Evolutionary conservation across 345 rosid species (phyloP), one percentile per base, ranked within the genome.

Genomic region (Murraya koenigii): DNA sequence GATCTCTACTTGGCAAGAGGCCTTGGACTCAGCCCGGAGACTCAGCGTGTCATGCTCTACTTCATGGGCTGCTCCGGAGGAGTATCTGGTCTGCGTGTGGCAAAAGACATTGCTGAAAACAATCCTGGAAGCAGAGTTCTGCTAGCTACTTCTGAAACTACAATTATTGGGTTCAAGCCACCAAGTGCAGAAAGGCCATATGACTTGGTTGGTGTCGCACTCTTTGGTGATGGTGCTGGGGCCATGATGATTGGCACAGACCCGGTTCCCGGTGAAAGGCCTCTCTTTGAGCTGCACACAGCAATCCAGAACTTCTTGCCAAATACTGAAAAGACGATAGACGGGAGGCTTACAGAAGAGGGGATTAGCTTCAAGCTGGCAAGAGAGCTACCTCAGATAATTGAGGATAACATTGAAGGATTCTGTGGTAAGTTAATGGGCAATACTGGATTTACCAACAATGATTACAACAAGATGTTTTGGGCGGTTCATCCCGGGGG

Each of bases 401-500:
- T 96, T 20, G 98, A 96, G 84, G 98, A 91, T 71, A 86, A 92
- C 78, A 85, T 96, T 38, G 94, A 92, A 77, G 86, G 80, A n/a
- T 96, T 96, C 88, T 94, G 99, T 67, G 69, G 69, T 6, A 90
- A 87, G 79, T 80, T 96, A 59, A 88, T 90, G 89, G 85, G 68
- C 38, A 79, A 79, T 59, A 83, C 81, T 0, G 90, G 89, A 30
- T 59, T 90, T 13, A 75, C 84, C 17, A 66, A 86, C 14, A 75
- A 82, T 62, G 93, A 90, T 71, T 96, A 92, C 55, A 91, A 92
- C 83, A 84, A 87, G 74, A 64, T 96, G 79, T 96, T 94, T 75
- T 96, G 99, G 99, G 98, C 97, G 10, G 98, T 96, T 78, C 98
- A 96, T 85, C 99, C 98, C 2, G 99, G 99, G 1, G 99, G 98